Percentiles rank a stretch among this genome's conserved stretches.
These are phyloP conservation scores for Nemania bipapillata DNA, from an alignment of 2,329 filamentous ascomycete genomes.

Conservation along the genomic window DNA sequence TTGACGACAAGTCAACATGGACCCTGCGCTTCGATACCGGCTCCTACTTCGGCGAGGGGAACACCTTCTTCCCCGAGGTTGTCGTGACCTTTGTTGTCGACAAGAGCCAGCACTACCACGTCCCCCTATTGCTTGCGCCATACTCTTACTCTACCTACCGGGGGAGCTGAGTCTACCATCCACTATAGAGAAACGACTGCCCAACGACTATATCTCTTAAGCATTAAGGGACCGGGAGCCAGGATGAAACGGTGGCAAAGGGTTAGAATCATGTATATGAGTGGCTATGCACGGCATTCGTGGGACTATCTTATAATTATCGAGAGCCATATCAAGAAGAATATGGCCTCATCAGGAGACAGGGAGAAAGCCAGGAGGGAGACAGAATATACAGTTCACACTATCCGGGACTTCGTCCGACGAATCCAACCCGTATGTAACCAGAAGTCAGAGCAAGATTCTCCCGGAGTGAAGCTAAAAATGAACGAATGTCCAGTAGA, in stretches of 20 bases:
- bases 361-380: too few relatives aligned
- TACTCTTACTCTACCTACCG: slow-evolving; percentile 86
- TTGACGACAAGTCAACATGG: slow-evolving; percentile 66
- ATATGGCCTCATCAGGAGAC: neutral
- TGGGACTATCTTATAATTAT: neutral
- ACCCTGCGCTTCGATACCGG: slow-evolving; percentile 78
- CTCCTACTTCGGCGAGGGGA: slow-evolving; percentile 73
- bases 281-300: neutral
- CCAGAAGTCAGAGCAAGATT: neutral
- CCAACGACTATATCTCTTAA: neutral
- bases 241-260: neutral
- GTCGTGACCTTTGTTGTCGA: slow-evolving; percentile 64
- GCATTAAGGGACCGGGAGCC: neutral
- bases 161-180: slow-evolving; percentile 65
- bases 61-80: slow-evolving; percentile 71
- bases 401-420: neutral
- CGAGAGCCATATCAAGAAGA: neutral
- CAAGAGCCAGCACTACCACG: slow-evolving; percentile 77
- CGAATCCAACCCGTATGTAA: neutral
- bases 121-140: slow-evolving; percentile 79
- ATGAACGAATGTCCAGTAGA: neutral
- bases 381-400: neutral
- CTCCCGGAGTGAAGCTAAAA: neutral
- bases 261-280: neutral
- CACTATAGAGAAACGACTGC: too few relatives aligned